Evolutionary conservation across 208 protist genomes (phyloP).

Genomic region (Leishmania braziliensis): DNA sequence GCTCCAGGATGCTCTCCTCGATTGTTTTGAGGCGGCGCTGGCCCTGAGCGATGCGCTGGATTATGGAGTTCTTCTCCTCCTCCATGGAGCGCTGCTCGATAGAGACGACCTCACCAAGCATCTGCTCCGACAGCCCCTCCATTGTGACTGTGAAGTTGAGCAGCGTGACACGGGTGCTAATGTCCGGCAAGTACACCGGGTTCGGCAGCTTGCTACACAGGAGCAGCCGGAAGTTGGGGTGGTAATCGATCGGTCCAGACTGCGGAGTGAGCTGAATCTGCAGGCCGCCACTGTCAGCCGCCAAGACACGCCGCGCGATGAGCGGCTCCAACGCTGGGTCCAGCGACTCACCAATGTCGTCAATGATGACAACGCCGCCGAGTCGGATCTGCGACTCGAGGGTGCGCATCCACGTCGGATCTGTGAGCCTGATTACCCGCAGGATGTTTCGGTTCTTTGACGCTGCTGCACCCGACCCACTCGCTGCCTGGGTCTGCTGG

Average conservation of each 20-base stretch:
- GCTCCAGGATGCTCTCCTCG: slow-evolving; percentile 93
- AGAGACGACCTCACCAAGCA: slow-evolving; percentile 94
- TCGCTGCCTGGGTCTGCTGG: slow-evolving; percentile 30
- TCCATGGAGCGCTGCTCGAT: slow-evolving; percentile 94
- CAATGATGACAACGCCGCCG: slow-evolving; percentile 93
- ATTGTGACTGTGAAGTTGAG: slow-evolving; percentile 98
- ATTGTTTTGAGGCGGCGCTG: slow-evolving; percentile 93
- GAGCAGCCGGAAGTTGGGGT: slow-evolving; percentile 94
- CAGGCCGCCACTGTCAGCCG: slow-evolving; percentile 60
- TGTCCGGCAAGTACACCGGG: slow-evolving; percentile 95
- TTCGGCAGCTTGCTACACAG: slow-evolving; percentile 97
- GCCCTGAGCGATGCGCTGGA: slow-evolving; percentile 90
- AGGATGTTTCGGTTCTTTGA: slow-evolving; percentile 51
- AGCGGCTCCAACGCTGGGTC: slow-evolving; percentile 95
- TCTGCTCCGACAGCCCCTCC: slow-evolving; percentile 95
- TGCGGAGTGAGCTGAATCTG: slow-evolving; percentile 90
- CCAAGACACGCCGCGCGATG: slow-evolving; percentile 88
- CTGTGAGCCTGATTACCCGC: slow-evolving; percentile 86
- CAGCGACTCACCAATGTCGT: slow-evolving; percentile 95
- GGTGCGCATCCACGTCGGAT: slow-evolving; percentile 92
- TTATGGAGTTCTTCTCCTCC: slow-evolving; percentile 95
- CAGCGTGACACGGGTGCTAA: slow-evolving; percentile 95
- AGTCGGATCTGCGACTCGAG: slow-evolving; percentile 94
- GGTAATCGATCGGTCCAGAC: slow-evolving; percentile 90
- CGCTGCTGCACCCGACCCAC: slow-evolving; percentile 18